Conservation (phyloP, 441 rosid species). For the Gossypium aridum region DNA sequence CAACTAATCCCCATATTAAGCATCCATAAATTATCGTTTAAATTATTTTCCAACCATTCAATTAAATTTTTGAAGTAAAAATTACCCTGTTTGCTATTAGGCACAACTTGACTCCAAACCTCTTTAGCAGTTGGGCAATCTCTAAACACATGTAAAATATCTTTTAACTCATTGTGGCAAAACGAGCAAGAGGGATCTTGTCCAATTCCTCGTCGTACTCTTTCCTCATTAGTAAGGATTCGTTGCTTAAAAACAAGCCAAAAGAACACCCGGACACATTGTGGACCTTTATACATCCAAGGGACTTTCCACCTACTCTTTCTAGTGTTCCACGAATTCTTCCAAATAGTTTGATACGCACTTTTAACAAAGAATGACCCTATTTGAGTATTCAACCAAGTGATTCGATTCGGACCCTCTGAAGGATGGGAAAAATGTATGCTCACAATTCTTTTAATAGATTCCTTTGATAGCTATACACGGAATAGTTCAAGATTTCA, state of each 20-base stretch:
- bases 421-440: not conserved
- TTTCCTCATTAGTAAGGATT: not conserved
- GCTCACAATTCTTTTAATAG: not conserved
- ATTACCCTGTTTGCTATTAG: not conserved
- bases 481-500: not conserved
- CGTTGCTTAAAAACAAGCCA: not conserved
- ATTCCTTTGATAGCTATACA: not conserved
- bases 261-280: not conserved
- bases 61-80: not conserved
- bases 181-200: not conserved
- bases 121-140: not conserved
- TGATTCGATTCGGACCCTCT: not conserved
- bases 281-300: not conserved
- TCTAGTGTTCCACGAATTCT: not conserved
- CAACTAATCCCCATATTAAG: not conserved
- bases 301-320: not conserved
- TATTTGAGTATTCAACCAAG: not conserved
- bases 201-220: not conserved
- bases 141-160: not conserved
- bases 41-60: not conserved
- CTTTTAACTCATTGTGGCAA: not conserved
- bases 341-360: not conserved
- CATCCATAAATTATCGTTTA: not conserved
- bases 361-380: not conserved
- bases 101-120: not conserved